These are phyloP conservation scores for Paecilomyces sp. DNA, from an alignment of 2,329 filamentous ascomycete genomes.

Conservation along the genomic window DNA sequence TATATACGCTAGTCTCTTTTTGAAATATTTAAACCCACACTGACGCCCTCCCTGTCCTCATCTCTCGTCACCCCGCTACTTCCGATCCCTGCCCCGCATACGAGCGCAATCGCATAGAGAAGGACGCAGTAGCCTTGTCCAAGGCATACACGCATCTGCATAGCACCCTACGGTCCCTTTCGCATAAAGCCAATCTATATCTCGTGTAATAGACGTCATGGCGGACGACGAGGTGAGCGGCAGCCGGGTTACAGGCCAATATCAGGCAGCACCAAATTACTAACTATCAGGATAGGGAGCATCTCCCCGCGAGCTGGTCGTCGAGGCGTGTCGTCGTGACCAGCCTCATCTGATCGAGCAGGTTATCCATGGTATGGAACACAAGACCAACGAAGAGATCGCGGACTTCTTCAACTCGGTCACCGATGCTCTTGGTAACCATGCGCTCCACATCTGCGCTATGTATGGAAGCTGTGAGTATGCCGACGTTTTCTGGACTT, in stretches of 20 bases:
- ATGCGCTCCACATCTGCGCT: slow-evolving; percentile 84
- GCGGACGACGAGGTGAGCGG: slow-evolving; percentile 36
- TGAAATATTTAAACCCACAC: neutral
- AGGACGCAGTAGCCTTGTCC: neutral
- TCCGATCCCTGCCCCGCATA: neutral
- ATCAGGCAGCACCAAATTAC: neutral
- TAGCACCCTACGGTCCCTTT: neutral
- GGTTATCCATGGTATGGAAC: slow-evolving; percentile 56
- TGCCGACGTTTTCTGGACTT: neutral
- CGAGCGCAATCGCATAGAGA: neutral
- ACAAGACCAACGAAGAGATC: slow-evolving; percentile 55
- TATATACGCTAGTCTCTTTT: neutral
- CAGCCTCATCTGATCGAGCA: slow-evolving; percentile 79
- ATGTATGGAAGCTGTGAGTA: slow-evolving; percentile 73
- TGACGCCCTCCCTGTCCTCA: neutral
- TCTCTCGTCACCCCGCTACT: neutral
- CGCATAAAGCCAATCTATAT: neutral
- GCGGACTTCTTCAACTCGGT: slow-evolving; percentile 78
- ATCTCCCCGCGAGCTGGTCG: slow-evolving; percentile 72
- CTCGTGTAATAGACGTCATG: slow-evolving; percentile 22
- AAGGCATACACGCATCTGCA: neutral
- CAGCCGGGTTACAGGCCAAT: neutral
- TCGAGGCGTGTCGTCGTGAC: slow-evolving; percentile 90
- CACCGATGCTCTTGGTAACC: slow-evolving; percentile 77
- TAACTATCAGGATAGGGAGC: slow-evolving; percentile 57